Base-by-base conservation (phyloP, 345 rosid species). In the Euphorbia lathyris region DNA sequence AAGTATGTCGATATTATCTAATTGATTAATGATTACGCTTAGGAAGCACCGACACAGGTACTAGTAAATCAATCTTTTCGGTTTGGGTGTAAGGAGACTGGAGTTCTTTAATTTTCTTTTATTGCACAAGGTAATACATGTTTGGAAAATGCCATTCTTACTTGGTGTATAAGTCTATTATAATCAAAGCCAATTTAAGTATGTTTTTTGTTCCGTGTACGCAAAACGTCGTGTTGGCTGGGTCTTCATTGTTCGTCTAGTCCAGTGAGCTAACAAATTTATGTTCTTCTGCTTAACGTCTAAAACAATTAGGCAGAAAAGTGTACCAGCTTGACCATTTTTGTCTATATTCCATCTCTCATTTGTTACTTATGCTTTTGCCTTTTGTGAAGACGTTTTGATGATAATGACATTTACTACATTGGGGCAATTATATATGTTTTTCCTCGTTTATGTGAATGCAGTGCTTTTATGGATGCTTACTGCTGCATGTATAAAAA, bases 391-490 rank as follows among this genome's bases (percentile, higher is more conserved):
- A 66, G 5, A 30, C 8, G 36, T 11, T 9, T 27, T 4, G 9
- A 22, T 65, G 26, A 30, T 30, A 36, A 52, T 22, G 32, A 22
- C 48, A 22, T 52, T n/a, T n/a, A n/a, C 22, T 53, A 19, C 14
- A n/a, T 38, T 30, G 12, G 20, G 17, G 34, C 23, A 17, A 43
- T n/a, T 26, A 8, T 9, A 26, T 22, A 50, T 9, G 9, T 12
- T 30, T 27, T 40, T 9, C 20, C 29, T 45, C 25, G 16, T 1
- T 22, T 17, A 30, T 59, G 19, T 51, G 43, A 53, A 38, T 67
- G 56, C 70, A 74, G 78, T 78, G 65, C 81, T 78, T 26, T 7
- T 78, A 52, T 78, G 81, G 81, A 20, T 78, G 72, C 78, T 78
- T 17, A 78, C 76, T 27, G 81, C 81, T 29, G 81, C 81, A 1